Base-by-base conservation (phyloP, 345 rosid genomes). In the Linum tenue region DNA sequence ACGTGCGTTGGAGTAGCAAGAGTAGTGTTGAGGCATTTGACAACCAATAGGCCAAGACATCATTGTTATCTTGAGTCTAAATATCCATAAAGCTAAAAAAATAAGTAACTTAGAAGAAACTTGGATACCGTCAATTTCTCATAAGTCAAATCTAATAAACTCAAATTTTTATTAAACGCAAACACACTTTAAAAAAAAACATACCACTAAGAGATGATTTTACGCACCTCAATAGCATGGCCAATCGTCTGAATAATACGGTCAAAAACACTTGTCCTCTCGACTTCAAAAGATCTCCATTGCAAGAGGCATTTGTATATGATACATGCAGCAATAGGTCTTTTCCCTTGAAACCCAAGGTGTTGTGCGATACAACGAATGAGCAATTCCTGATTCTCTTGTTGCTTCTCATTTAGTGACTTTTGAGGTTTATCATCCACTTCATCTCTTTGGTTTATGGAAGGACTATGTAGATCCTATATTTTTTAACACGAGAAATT, bases 241-340 rank as follows among this genome's bases (percentile, higher is more conserved):
- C 96, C 96, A 64, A 87, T 89, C 40, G 92, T 92, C 76, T 89
- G 96, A 83, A 92, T 89, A 73, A 92, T 89, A 60, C 91, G 82
- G 74, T 89, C 98, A 61, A 92, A 92, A 60, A 92, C 89, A 39
- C 95, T 87, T 2, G 96, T 89, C 55, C 96, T 64, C 78, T 89
- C 98, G 59, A 92, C 98, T 81, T 92, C 98, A 76, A 92, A 92
- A 31, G 98, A 92, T 76, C 98, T 81, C 98, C 98, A 89, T 40
- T 92, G 98, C 76, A 92, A 65, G 56, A 92, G 85, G 71, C 96
- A 87, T 75, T 92, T 92, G 81, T 92, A 92, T 69, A 92, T 87
- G 77, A 86, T 87, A 72, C 98, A 92, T 43, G 96, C 98, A 62
- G 96, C 89, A 22, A 87, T 80, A 7, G 98, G 96, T 70, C 92